A percentile compares a stretch with the other conserved stretches of the same genome.
These are phyloP conservation scores for Aspergillus fumigatiaffinis DNA, from an alignment of 2,329 filamentous ascomycete genomes.

Conservation along the genomic window DNA sequence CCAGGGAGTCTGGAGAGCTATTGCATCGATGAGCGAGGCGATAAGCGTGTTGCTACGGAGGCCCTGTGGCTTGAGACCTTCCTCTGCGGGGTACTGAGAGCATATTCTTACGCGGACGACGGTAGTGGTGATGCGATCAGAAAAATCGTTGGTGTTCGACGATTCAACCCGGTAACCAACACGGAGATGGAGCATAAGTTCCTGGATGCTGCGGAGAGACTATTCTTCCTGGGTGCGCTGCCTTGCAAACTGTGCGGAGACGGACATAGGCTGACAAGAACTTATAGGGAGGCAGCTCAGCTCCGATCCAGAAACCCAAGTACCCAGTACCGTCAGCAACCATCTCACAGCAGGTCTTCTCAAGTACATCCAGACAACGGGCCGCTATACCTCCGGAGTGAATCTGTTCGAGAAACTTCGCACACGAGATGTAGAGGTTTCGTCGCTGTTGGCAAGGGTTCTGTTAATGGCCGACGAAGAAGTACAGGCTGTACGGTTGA, in stretches of 20 bases:
- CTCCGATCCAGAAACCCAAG: slow-evolving; percentile 94
- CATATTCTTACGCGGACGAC: slow-evolving; percentile 95
- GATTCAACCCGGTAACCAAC: slow-evolving; percentile 96
- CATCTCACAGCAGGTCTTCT: slow-evolving; percentile 90
- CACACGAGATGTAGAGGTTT: slow-evolving; percentile 85
- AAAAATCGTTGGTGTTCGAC: slow-evolving; percentile 92
- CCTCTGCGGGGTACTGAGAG: slow-evolving; percentile 86
- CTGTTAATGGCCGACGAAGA: slow-evolving; percentile 95
- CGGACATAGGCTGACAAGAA: slow-evolving; percentile 15
- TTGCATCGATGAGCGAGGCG: slow-evolving; percentile 93
- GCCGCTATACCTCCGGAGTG: slow-evolving; percentile 89
- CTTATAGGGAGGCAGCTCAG: slow-evolving; percentile 81
- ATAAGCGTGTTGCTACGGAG: slow-evolving; percentile 89
- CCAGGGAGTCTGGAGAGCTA: slow-evolving; percentile 96
- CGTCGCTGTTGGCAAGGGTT: slow-evolving; percentile 84
- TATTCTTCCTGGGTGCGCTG: slow-evolving; percentile 80
- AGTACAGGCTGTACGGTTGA: slow-evolving; percentile 83
- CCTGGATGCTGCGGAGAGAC: slow-evolving; percentile 83
- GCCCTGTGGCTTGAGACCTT: slow-evolving; percentile 97
- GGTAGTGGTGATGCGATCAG: slow-evolving; percentile 91
- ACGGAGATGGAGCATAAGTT: slow-evolving; percentile 98
- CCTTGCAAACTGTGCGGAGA: neutral
- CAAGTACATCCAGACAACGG: slow-evolving; percentile 92
- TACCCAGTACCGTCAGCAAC: slow-evolving; percentile 94
- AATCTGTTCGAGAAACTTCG: slow-evolving; percentile 97